phyloP scores from a whole-genome alignment of 129 eudicot species.

The Heracleum sosnowskyi region DNA sequence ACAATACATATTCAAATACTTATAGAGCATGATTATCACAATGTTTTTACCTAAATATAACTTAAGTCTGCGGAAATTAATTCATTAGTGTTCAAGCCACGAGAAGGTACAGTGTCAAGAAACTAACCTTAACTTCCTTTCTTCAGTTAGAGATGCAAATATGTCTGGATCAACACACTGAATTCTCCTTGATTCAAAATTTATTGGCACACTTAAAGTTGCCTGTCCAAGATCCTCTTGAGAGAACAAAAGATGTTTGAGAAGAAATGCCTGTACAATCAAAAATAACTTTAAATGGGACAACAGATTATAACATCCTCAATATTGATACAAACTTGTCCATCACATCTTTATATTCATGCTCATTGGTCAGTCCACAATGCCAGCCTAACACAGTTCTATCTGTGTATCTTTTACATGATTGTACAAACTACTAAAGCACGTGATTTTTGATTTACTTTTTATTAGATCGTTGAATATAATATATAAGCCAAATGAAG shows the following conservation, averaged over 20 bases:
- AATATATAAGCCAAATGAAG: background rate
- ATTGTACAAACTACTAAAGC: background rate
- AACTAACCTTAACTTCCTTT: conserved; percentile 59
- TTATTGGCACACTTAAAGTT: conserved; percentile 24
- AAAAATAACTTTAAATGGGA: conserved; percentile 8
- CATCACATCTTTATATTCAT: background rate
- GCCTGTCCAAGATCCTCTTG: conserved; percentile 44
- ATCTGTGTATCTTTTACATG: background rate
- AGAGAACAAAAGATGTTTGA: conserved; percentile 63
- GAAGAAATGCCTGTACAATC: conserved; percentile 85
- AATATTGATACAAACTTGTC: background rate
- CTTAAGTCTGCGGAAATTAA: background rate
- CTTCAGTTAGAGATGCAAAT: conserved; percentile 65
- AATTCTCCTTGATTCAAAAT: conserved; percentile 24
- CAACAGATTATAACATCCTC: background rate
- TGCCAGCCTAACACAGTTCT: background rate
- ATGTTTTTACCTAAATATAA: background rate
- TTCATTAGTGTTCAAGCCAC: background rate
- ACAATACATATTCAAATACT: background rate
- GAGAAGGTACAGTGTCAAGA: conserved; percentile 1
- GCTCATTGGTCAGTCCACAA: background rate
- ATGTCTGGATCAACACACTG: conserved; percentile 38
- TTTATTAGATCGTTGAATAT: background rate
- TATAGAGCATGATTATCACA: background rate
- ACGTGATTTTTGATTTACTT: background rate